Percentiles rank a stretch among this genome's conserved stretches.
These are phyloP conservation scores for Cytospora piceicola DNA, from an alignment of 2,329 filamentous ascomycete species.

Conservation along the genomic window DNA sequence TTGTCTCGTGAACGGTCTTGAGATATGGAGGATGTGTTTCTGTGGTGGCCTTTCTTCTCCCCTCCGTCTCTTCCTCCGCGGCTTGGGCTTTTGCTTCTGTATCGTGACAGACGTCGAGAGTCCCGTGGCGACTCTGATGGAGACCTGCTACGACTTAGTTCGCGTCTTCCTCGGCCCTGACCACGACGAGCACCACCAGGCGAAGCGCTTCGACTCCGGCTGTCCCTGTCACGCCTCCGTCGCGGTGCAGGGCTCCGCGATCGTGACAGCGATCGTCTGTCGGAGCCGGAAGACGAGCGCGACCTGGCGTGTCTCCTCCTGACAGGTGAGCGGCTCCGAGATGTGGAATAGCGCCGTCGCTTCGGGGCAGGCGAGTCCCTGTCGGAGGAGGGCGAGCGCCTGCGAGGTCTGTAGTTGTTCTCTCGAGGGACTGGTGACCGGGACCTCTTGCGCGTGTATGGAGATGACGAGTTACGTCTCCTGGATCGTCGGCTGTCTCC, in stretches of 20 bases:
- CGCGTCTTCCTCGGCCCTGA: slow-evolving; percentile 26
- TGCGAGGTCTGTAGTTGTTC: slow-evolving; percentile 34
- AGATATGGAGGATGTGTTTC: slow-evolving; percentile 55
- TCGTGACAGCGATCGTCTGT: slow-evolving; percentile 43
- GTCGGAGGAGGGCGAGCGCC: slow-evolving; percentile 39
- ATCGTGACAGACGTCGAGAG: slow-evolving; percentile 29
- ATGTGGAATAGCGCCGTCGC: slow-evolving; percentile 54
- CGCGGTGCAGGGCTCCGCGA: slow-evolving; percentile 38
- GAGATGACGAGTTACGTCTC: slow-evolving; percentile 37
- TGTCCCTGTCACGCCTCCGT: slow-evolving; percentile 41
- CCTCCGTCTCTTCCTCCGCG: slow-evolving; percentile 29
- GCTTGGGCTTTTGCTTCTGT: slow-evolving; percentile 28
- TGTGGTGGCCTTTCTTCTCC: slow-evolving; percentile 41
- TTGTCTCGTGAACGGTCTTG: slow-evolving; percentile 53
- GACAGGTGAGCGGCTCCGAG: slow-evolving; percentile 51
- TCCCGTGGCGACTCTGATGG: slow-evolving; percentile 28
- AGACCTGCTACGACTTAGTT: slow-evolving; percentile 32
- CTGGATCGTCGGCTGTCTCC: slow-evolving; percentile 25
- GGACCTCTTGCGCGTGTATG: slow-evolving; percentile 40
- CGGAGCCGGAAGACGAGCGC: slow-evolving; percentile 44
- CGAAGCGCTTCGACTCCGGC: slow-evolving; percentile 36
- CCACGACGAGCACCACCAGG: slow-evolving; percentile 21
- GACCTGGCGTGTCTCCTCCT: slow-evolving; percentile 47
- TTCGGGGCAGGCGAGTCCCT: slow-evolving; percentile 51
- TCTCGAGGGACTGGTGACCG: slow-evolving; percentile 41